These are phyloP conservation scores for Vaccinium macrocarpon DNA, from an alignment of 148 eudicot species.

Conservation along the genomic window DNA sequence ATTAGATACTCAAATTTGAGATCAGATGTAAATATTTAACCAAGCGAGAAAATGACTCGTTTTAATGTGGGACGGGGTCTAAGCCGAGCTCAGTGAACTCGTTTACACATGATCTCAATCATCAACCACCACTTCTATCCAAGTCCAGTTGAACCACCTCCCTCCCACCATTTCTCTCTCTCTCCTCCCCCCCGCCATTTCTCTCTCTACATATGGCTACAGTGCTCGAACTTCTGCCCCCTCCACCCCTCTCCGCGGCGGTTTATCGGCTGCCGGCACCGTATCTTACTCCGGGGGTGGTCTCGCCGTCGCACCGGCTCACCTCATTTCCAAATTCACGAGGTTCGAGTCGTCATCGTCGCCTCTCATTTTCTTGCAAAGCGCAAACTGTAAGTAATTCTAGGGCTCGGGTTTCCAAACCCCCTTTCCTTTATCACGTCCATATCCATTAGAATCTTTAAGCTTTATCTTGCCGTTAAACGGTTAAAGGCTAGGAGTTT, in stretches of 20 bases:
- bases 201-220: constrained; percentile 16
- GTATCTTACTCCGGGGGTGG: neutral
- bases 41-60: no score
- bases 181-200: neutral
- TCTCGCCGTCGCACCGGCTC: constrained; percentile 3
- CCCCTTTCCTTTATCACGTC: neutral
- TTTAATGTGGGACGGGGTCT: no score
- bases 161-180: neutral
- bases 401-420: neutral
- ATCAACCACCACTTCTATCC: neutral
- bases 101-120: neutral
- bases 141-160: neutral
- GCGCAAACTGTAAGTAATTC: constrained; percentile 15
- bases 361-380: constrained; percentile 13
- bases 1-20: no score
- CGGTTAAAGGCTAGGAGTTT: no score
- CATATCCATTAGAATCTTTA: neutral
- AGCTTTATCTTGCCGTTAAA: neutral
- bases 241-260: neutral
- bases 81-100: neutral
- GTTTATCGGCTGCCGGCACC: neutral
- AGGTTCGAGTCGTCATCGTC: neutral
- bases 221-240: constrained; percentile 13
- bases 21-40: no score
- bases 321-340: neutral